Base-by-base conservation (phyloP, 2,329 filamentous ascomycete genomes). In the Fusarium ramigenum region DNA sequence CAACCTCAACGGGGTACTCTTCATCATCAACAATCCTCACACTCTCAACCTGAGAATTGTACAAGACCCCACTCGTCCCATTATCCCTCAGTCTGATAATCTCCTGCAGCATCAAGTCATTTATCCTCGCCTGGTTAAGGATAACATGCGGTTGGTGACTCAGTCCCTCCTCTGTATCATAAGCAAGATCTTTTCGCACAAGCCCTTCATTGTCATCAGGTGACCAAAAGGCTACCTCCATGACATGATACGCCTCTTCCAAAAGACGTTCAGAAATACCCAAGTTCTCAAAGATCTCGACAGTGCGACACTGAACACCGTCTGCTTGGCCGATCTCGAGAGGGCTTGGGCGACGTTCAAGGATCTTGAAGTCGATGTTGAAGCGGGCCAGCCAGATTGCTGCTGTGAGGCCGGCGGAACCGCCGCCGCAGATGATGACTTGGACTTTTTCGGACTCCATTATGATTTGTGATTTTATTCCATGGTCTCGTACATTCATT, bases 201-300 rank as follows among this genome's bases (percentile, higher is more conserved):
- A 94, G 85, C 0, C 82, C 79, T 2, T 90, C 90, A 40, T 90
- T 82, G 37, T 85, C 80, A 63, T 89, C 88, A 0, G 92, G 92
- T 67, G 92, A 92, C 89, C 87, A 89, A 62, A 89, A 76, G 2
- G 83, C 79, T 63, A 92, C 89, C 53, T 80, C 92, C 21, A 92
- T 84, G 83, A 93, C 88, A 79, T 91, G 90, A 77, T 92, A 92
- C 12, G 89, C 86, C 76, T 93, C 91, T 60, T 89, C 89, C 86
- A 89, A 89, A 1, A 87, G 87, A 4, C 87, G 83, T 60, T 93
- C 87, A 5, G 85, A 89, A 61, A 94, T 88, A 1, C 89, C 92
- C 68, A 94, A 90, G 30, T 89, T 90, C 74, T 94, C 91, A 64
- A 94, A 89, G 11, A 94, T 93, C 79, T 94, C 91, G 8, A 93